Evolutionary conservation across 352 stramenopile species (phyloP), one percentile per base, ranked within the genome.

Genomic region (Pythium brassicae): DNA sequence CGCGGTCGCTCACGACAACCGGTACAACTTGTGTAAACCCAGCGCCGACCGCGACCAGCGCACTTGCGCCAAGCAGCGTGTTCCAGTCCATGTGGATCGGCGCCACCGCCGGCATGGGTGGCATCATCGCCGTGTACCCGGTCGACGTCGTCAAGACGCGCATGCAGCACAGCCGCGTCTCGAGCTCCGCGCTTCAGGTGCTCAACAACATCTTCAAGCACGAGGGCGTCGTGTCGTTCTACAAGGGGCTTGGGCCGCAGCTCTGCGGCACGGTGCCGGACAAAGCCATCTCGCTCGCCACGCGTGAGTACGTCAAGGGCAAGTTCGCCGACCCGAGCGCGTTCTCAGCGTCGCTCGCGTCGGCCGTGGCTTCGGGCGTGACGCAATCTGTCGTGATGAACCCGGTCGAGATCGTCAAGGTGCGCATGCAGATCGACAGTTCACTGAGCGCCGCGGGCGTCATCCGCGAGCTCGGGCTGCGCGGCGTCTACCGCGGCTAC

Each of bases 141-240:
- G 74, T 92, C 25, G 83, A 92, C 55, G 83, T 92, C 42, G 74
- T 92, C 68, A 92, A 92, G 75, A 92, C 83, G 46, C 78, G 83
- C 62, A 92, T 92, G 83, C 83, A 92, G 61, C 71, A 88, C 65
- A 83, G 71, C 50, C 74, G 65, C 46, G 77, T 83, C 29, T 65
- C 81, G 22, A 76, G 65, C 22, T 86, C 72, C 51, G 76, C 76
- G 25, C 52, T 82, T 27, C 66, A 86, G 53, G 65, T 86, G 20
- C 65, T 92, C 25, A 79, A 70, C 42, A 64, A 50, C 50, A 86
- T 89, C 50, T 69, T 89, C 63, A 67, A 72, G 22, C 71, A 78
- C 26, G 82, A 92, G 32, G 77, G 82, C 37, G 54, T 80, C 20
- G 60, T 69, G 17, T 87, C 82, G 14, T 89, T 92, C 60, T 92